Percentiles rank a stretch among this genome's conserved stretches.
phyloP scores from a whole-genome alignment of 495 filamentous ascomycete species.

The Hypoxylon perforatum region DNA sequence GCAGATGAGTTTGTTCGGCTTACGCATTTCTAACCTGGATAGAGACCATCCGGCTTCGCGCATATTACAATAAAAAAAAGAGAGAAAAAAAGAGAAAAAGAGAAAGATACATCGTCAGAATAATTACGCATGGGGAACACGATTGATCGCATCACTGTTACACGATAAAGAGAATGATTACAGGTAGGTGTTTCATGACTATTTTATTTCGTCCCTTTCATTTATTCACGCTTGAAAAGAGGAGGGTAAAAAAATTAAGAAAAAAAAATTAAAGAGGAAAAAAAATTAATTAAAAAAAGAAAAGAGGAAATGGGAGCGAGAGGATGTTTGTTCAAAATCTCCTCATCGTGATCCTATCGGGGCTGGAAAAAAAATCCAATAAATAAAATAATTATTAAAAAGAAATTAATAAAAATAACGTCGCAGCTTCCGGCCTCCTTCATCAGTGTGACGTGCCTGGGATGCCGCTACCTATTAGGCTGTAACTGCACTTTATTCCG shows the following conservation, averaged over 20 bases:
- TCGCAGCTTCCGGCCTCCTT: conserved; percentile 10
- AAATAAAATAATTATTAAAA: conserved; percentile 3
- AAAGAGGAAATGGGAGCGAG: conserved; percentile 10
- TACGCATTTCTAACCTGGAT: too few relatives aligned
- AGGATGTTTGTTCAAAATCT: conserved; percentile 10
- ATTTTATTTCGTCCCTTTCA: neutral
- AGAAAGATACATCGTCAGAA: too few relatives aligned
- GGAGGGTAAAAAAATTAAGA: too few relatives aligned
- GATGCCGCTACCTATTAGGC: conserved; percentile 12
- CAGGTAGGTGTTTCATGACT: neutral
- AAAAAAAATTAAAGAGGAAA: too few relatives aligned
- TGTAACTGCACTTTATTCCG: conserved; percentile 9
- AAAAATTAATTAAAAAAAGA: too few relatives aligned
- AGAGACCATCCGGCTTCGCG: too few relatives aligned
- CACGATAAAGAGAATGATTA: too few relatives aligned
- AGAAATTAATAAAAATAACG: conserved; percentile 16
- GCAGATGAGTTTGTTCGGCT: too few relatives aligned
- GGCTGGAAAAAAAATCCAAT: conserved; percentile 11
- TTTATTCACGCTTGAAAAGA: neutral
- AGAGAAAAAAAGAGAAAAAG: too few relatives aligned
- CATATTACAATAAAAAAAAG: too few relatives aligned
- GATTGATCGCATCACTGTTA: too few relatives aligned
- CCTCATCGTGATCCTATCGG: neutral
- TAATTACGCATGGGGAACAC: too few relatives aligned
- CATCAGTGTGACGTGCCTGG: conserved; percentile 18